Conservation (phyloP, 2,329 filamentous ascomycete genomes). For the Alternaria brassicae region DNA sequence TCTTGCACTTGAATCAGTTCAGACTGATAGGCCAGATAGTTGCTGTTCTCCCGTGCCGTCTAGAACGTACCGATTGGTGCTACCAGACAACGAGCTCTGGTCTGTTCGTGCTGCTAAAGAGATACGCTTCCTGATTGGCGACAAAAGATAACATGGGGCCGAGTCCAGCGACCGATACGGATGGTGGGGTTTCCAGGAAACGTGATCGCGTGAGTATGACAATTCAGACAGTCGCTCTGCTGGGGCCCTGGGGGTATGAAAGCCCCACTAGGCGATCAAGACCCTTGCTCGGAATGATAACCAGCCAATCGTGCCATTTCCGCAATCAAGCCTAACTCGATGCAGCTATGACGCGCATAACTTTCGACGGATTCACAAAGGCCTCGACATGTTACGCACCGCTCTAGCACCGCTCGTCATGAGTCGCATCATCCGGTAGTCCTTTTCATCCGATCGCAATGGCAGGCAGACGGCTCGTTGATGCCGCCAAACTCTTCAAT, state of each 20-base stretch:
- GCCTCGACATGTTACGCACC: conserved; percentile 8
- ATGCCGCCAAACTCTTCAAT: conserved; percentile 60
- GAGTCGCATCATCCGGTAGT: conserved; percentile 25
- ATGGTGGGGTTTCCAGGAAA: not conserved
- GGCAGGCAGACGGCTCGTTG: conserved; percentile 60
- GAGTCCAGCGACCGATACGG: conserved; percentile 2
- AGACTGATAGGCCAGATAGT: conserved; percentile 6
- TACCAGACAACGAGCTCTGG: not conserved
- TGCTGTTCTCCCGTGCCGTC: not conserved
- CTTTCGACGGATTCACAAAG: conserved; percentile 20
- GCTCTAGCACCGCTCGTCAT: conserved; percentile 21
- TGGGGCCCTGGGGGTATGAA: conserved; percentile 5
- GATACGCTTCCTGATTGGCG: conserved; percentile 4
- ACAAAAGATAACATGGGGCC: not conserved
- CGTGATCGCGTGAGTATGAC: not conserved
- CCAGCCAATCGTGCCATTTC: conserved; percentile 13
- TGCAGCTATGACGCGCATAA: conserved; percentile 42
- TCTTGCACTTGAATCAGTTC: not conserved
- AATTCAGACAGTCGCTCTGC: not conserved
- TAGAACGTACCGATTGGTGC: not conserved
- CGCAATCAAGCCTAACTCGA: conserved; percentile 23
- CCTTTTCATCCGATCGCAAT: conserved; percentile 44
- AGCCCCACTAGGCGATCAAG: conserved; percentile 17
- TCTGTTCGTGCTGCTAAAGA: not conserved
- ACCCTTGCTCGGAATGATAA: not conserved